A percentile compares a stretch with the other conserved stretches of the same genome.
Evolutionary conservation across 2,329 filamentous ascomycete genomes (phyloP).

Genomic region (Pseudogymnoascus sp.): DNA sequence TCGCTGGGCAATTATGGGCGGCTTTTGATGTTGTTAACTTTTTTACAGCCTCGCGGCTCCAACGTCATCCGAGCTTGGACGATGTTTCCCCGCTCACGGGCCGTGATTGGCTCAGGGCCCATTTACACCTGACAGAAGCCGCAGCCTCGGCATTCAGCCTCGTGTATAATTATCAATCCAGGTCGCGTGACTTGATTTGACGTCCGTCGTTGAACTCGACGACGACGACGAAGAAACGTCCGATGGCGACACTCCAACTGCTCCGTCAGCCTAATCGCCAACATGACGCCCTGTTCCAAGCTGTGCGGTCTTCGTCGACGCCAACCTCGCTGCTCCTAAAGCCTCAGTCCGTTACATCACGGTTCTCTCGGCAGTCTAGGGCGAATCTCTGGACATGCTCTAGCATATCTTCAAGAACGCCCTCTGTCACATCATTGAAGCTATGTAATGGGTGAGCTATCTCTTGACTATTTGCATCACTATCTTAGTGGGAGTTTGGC

Average conservation of each 20-base stretch:
- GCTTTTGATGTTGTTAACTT: not conserved
- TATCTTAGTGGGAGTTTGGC: not conserved
- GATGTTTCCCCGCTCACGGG: not conserved
- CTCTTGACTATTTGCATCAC: not conserved
- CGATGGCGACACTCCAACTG: slow-evolving; percentile 6
- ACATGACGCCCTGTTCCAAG: not conserved
- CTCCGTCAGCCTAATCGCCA: slow-evolving; percentile 7
- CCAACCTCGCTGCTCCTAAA: slow-evolving; percentile 2
- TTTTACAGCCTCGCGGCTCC: slow-evolving; percentile 1
- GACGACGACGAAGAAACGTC: not conserved
- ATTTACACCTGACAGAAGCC: not conserved
- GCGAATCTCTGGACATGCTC: slow-evolving; percentile 4
- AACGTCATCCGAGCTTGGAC: not conserved
- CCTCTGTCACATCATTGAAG: not conserved
- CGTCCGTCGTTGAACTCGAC: slow-evolving; percentile 1
- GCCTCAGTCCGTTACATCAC: not conserved
- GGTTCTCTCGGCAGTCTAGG: not conserved
- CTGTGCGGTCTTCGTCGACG: not conserved
- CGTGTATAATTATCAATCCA: slow-evolving; percentile 1
- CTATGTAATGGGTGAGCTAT: not conserved
- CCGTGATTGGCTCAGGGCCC: not conserved
- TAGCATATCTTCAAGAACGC: not conserved
- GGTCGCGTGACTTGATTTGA: slow-evolving; percentile 5
- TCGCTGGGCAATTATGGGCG: not conserved
- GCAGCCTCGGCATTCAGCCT: slow-evolving; percentile 3